phyloP scores from a whole-genome alignment of 306 rosid species.

The Calophaca sinica region DNA sequence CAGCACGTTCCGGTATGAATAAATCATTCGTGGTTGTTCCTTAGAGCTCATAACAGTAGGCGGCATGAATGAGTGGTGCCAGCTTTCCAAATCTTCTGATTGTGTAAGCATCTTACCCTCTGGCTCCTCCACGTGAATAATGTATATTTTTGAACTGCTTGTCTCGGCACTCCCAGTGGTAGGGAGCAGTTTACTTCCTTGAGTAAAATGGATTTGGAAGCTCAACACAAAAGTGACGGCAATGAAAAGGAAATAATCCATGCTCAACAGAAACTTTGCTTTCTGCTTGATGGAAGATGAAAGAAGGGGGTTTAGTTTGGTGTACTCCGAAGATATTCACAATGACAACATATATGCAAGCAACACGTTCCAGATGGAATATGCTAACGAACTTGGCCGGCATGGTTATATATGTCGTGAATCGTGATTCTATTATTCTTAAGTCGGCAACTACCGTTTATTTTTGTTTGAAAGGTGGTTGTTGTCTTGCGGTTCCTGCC shows the following conservation, averaged over 20 bases:
- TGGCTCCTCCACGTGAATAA: constrained; percentile 61
- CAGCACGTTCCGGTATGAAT: constrained; percentile 58
- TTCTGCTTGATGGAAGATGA: constrained; percentile 32
- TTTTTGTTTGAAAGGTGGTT: constrained; percentile 13
- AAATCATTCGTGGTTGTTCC: constrained; percentile 45
- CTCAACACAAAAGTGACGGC: constrained; percentile 48
- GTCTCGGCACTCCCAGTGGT: neutral
- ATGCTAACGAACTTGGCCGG: constrained; percentile 16
- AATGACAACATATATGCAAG: neutral
- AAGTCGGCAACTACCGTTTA: constrained; percentile 32
- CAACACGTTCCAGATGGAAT: neutral
- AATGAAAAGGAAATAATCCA: constrained; percentile 51
- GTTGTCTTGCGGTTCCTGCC: neutral
- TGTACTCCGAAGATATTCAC: neutral
- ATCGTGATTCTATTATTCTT: neutral
- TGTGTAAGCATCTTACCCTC: constrained; percentile 40
- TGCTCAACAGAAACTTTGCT: constrained; percentile 46
- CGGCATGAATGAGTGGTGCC: constrained; percentile 73
- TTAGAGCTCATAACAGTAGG: constrained; percentile 38
- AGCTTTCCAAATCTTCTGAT: constrained; percentile 52
- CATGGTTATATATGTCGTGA: constrained; percentile 18
- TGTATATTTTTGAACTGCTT: constrained; percentile 54
- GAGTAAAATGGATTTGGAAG: constrained; percentile 47
- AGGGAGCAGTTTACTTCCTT: constrained; percentile 34
- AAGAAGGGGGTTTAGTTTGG: constrained; percentile 3